Percentiles rank a stretch among this genome's conserved stretches.
phyloP scores from a whole-genome alignment of 495 filamentous ascomycete species.

The Xylaria grammica region DNA sequence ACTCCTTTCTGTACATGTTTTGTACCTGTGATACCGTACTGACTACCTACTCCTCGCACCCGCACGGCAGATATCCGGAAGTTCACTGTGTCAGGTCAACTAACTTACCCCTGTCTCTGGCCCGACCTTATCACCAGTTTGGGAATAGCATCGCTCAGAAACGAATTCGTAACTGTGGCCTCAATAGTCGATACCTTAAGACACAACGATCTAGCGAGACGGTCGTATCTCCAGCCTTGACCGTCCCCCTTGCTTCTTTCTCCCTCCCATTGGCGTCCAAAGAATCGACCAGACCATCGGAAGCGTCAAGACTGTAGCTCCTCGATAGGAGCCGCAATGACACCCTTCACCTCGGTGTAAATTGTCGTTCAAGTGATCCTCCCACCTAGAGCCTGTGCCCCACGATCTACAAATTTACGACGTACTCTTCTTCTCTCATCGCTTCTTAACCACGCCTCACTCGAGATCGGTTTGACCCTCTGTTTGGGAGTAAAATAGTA shows the following conservation, averaged over 20 bases:
- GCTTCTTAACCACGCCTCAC: not conserved
- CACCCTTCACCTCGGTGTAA: conserved; percentile 6
- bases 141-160: conserved; percentile 21
- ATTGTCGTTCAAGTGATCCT: not conserved
- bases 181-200: conserved; percentile 3
- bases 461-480: conserved; percentile 4
- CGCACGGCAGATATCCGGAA: conserved; percentile 2
- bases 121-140: conserved; percentile 12
- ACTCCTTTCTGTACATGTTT: not conserved
- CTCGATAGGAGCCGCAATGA: conserved; percentile 17
- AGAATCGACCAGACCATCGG: not conserved
- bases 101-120: too few relatives aligned
- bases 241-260: not conserved
- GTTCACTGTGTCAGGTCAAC: too few relatives aligned
- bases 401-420: too few relatives aligned
- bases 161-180: conserved; percentile 27
- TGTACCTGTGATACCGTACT: not conserved
- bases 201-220: not conserved
- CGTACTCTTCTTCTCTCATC: not conserved
- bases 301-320: not conserved
- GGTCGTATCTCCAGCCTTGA: not conserved
- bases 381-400: too few relatives aligned
- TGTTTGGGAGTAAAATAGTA: not conserved
- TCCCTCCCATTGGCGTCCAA: not conserved
- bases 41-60: not conserved